A percentile compares a stretch with the other conserved stretches of the same genome.
Conservation (phyloP, 441 rosid genomes). For the Erysimum pusillum region DNA sequence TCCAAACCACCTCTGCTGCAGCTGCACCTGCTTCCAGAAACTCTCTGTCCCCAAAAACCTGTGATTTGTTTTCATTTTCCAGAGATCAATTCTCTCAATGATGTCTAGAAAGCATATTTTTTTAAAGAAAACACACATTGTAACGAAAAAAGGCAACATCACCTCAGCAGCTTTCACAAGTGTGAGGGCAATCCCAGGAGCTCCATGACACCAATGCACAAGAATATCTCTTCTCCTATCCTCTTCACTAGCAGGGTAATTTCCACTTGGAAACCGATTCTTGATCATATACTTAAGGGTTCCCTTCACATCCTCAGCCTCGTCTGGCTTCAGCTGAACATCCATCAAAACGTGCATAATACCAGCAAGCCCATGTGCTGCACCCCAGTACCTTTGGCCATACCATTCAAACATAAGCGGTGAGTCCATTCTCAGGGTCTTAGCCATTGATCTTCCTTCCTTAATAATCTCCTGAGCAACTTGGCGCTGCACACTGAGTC, state of each 20-base stretch:
- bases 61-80: conserved; percentile 30
- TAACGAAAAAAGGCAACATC: conserved; percentile 14
- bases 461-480: conserved; percentile 57
- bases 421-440: conserved; percentile 53
- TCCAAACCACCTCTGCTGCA: conserved; percentile 70
- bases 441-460: conserved; percentile 56
- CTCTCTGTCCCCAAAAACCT: conserved; percentile 61
- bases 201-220: conserved; percentile 83
- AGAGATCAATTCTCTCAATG: background rate
- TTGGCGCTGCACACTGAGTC: conserved; percentile 49
- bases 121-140: too few species aligned
- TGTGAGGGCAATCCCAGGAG: conserved; percentile 67
- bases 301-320: conserved; percentile 62
- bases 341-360: conserved; percentile 71
- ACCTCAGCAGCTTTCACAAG: conserved; percentile 71
- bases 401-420: conserved; percentile 75
- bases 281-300: conserved; percentile 60
- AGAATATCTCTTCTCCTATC: conserved; percentile 57
- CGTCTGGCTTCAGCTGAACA: conserved; percentile 64
- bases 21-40: conserved; percentile 61
- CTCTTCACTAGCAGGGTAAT: conserved; percentile 66
- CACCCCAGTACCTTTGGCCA: conserved; percentile 73
- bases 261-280: conserved; percentile 61
- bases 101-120: background rate
- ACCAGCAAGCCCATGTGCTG: conserved; percentile 80